Evolutionary conservation across 345 rosid species (phyloP).

Genomic region (Eutrema japonicum): DNA sequence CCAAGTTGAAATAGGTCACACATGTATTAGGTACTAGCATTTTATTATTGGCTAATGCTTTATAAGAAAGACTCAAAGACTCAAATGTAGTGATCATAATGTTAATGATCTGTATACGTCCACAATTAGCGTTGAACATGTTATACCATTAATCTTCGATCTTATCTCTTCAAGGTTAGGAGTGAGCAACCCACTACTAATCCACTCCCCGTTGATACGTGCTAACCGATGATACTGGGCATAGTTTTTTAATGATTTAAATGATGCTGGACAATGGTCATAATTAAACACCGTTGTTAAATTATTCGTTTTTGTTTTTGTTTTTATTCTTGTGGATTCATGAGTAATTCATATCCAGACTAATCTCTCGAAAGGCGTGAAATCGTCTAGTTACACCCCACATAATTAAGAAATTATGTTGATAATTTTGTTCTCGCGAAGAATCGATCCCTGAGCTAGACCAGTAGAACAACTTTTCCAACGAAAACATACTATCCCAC

Average conservation of each 20-base stretch:
- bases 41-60: background rate
- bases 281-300: background rate
- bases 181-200: slow-evolving; percentile 16
- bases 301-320: background rate
- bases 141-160: background rate
- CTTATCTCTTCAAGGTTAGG: slow-evolving; percentile 10
- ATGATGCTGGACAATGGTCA: background rate
- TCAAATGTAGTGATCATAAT: background rate
- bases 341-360: too few species aligned
- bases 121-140: slow-evolving; percentile 2
- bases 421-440: too few species aligned
- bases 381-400: too few species aligned
- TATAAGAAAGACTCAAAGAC: slow-evolving; percentile 9
- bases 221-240: background rate
- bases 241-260: background rate
- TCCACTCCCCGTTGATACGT: slow-evolving; percentile 15
- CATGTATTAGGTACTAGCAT: background rate
- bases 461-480: too few species aligned
- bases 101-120: background rate
- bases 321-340: too few species aligned
- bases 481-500: too few species aligned
- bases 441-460: too few species aligned
- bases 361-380: too few species aligned
- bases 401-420: too few species aligned
- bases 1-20: slow-evolving; percentile 1